phyloP scores from a whole-genome alignment of 805 yeast genomes.

The Komagataella kurtzmanii region DNA sequence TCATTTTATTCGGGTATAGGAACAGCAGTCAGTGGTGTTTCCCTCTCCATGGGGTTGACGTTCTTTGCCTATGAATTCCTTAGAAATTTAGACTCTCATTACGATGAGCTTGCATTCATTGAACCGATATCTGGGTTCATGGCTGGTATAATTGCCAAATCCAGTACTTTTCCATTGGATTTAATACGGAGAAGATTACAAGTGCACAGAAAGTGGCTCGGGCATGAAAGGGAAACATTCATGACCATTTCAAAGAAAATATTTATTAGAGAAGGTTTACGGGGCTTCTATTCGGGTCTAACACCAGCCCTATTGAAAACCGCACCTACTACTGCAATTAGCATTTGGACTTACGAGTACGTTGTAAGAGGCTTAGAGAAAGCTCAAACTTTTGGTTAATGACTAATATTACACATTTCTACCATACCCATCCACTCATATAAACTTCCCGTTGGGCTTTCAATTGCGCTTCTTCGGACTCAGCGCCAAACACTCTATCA shows the following conservation, averaged over 20 bases:
- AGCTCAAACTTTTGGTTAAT: not conserved
- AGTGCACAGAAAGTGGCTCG: conserved; percentile 20
- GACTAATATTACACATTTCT: not conserved
- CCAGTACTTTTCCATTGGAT: conserved; percentile 74
- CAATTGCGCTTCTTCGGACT: conserved; percentile 3
- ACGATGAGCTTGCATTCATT: conserved; percentile 20
- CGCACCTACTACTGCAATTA: conserved; percentile 53
- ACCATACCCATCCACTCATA: conserved; percentile 3
- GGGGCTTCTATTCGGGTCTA: conserved; percentile 67
- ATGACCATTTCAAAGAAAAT: conserved; percentile 20
- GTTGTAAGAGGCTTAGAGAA: conserved; percentile 9
- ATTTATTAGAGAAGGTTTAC: conserved; percentile 39
- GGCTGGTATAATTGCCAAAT: conserved; percentile 68
- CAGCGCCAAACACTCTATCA: conserved; percentile 22
- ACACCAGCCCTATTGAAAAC: conserved; percentile 59
- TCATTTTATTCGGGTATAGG: conserved; percentile 39
- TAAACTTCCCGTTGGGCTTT: conserved; percentile 7
- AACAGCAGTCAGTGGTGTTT: conserved; percentile 46
- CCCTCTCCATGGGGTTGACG: conserved; percentile 61
- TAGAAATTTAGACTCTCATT: conserved; percentile 8
- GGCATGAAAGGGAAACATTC: conserved; percentile 3
- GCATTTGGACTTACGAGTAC: conserved; percentile 19
- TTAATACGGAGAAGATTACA: conserved; percentile 70
- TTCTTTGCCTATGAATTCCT: conserved; percentile 52
- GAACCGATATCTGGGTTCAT: conserved; percentile 54